phyloP scores from a whole-genome alignment of 352 stramenopile species.

The Phytophthora uliginosa region DNA sequence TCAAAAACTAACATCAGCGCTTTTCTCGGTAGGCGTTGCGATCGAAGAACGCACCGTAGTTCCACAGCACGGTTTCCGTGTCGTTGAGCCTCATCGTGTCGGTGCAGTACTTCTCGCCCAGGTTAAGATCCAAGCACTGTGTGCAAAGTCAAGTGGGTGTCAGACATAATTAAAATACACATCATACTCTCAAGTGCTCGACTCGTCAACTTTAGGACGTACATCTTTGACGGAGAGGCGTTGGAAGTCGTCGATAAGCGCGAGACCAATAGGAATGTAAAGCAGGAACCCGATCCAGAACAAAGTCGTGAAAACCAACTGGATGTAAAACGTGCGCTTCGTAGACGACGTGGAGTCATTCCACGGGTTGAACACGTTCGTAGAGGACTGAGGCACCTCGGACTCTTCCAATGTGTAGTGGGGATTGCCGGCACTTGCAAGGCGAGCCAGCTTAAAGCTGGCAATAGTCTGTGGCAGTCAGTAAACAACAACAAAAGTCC shows the following conservation, averaged over 20 bases:
- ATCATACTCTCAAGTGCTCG: background rate
- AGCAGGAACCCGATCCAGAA: constrained; percentile 80
- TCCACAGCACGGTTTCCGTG: constrained; percentile 72
- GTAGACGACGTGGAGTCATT: constrained; percentile 33
- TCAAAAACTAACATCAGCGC: background rate
- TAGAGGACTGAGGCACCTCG: background rate
- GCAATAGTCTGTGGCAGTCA: constrained; percentile 36
- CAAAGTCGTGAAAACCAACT: constrained; percentile 45
- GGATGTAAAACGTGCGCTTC: constrained; percentile 48
- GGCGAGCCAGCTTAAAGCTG: constrained; percentile 40
- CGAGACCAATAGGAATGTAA: constrained; percentile 74
- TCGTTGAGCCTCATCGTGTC: constrained; percentile 59
- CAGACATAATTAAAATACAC: background rate
- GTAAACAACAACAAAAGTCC: background rate
- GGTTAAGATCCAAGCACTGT: constrained; percentile 54
- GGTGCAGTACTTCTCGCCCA: constrained; percentile 70
- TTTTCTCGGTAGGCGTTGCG: background rate
- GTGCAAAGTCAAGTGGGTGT: background rate
- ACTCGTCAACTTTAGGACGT: background rate
- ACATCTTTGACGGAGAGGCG: constrained; percentile 59
- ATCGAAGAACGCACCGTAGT: constrained; percentile 58
- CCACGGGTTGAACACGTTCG: constrained; percentile 18
- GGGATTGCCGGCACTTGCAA: constrained; percentile 14
- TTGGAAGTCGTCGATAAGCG: constrained; percentile 50
- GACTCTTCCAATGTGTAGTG: constrained; percentile 19